Percentiles rank a stretch among this genome's conserved stretches.
phyloP scores from a whole-genome alignment of 108 stramenopile species.

The Cyclotella baltica region DNA sequence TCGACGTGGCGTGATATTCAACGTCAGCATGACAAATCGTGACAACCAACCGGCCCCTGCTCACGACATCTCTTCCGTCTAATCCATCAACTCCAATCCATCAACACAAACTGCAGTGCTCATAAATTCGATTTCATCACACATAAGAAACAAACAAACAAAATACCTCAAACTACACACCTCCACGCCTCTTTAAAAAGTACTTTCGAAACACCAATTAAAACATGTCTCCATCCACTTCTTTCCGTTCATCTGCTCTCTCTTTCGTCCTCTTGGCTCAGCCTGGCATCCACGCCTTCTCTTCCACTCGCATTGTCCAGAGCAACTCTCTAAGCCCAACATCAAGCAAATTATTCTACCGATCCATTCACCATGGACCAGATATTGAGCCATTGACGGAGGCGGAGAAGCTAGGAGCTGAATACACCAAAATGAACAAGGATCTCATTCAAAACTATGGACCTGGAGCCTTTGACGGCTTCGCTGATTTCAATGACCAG shows the following conservation, averaged over 20 bases:
- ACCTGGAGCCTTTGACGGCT: constrained; percentile 60
- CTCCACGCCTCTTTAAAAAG: too few relatives aligned
- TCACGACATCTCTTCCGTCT: too few relatives aligned
- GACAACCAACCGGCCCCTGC: too few relatives aligned
- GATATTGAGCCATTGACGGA: constrained; percentile 44
- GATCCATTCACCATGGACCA: constrained; percentile 48
- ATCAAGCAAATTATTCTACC: constrained; percentile 24
- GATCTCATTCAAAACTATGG: constrained; percentile 63
- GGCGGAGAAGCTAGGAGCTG: constrained; percentile 30
- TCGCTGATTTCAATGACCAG: constrained; percentile 66
- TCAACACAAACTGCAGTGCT: too few relatives aligned
- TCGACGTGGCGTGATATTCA: too few relatives aligned
- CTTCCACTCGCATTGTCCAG: neutral
- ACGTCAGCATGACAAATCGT: too few relatives aligned
- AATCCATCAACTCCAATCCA: too few relatives aligned
- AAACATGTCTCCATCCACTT: constrained; percentile 5
- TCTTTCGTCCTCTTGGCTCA: neutral
- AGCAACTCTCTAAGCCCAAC: neutral
- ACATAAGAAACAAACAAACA: too few relatives aligned
- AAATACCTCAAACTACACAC: too few relatives aligned
- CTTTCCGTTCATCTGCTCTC: constrained; percentile 1
- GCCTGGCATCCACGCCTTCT: constrained; percentile 14
- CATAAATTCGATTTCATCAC: too few relatives aligned
- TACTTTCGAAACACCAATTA: too few relatives aligned
- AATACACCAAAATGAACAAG: constrained; percentile 61